These are phyloP conservation scores for Beta corolliflora DNA, from an alignment of 179 eudicot species.

Conservation along the genomic window DNA sequence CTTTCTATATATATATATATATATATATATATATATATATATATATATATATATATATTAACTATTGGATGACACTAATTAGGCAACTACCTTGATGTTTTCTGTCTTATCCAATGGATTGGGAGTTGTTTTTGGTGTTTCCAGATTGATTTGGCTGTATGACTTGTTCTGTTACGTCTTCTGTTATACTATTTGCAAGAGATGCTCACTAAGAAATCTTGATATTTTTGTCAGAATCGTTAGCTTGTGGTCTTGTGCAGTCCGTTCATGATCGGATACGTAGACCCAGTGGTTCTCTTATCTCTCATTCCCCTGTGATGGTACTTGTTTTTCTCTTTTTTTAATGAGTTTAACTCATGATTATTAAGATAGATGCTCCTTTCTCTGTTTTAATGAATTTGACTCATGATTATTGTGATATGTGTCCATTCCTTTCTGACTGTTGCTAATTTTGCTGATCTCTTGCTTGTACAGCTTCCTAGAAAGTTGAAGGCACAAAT, in stretches of 20 bases:
- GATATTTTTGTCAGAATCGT: slow-evolving; percentile 17
- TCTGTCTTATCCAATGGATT: neutral
- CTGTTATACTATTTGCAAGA: neutral
- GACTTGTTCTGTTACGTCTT: neutral
- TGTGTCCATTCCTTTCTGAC: neutral
- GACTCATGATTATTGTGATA: neutral
- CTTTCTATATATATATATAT: too few relatives aligned
- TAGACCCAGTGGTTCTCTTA: slow-evolving; percentile 12
- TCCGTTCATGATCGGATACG: neutral
- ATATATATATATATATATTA: too few relatives aligned
- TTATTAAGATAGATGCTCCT: neutral
- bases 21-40: too few relatives aligned
- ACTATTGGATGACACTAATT: neutral
- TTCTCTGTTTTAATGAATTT: neutral
- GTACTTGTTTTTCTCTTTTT: slow-evolving; percentile 14
- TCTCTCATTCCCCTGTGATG: slow-evolving; percentile 26
- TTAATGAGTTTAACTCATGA: neutral
- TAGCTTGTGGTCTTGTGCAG: slow-evolving; percentile 7
- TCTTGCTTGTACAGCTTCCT: slow-evolving; percentile 29
- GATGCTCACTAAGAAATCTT: slow-evolving; percentile 13
- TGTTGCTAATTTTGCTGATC: neutral
- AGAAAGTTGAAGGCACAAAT: slow-evolving; percentile 33
- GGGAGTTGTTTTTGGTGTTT: neutral
- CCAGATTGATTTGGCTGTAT: neutral
- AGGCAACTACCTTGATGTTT: neutral